Base-by-base conservation (phyloP, 495 filamentous ascomycete genomes). In the Oidiodendron maius region DNA sequence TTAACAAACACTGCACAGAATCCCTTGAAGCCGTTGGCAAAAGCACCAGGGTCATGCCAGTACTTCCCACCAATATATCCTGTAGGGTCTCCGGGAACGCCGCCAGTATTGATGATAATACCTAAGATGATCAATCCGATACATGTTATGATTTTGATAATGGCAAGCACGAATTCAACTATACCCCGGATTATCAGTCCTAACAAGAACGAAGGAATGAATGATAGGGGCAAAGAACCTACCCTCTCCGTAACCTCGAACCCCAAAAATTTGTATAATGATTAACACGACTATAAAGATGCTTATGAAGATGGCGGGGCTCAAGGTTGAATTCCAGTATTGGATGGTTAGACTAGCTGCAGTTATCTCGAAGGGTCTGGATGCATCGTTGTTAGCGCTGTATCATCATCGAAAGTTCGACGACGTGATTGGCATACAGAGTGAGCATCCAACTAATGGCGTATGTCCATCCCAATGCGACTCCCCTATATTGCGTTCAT, bases 381-480 rank as follows among this genome's bases (percentile, higher is more conserved):
- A n/a, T n/a, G n/a, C n/a, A n/a, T n/a, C n/a, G n/a, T n/a, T n/a
- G n/a, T n/a, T n/a, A n/a, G n/a, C n/a, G n/a, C n/a, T n/a, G n/a
- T n/a, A n/a, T n/a, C n/a, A n/a, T n/a, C n/a, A n/a, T n/a, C n/a
- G n/a, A n/a, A n/a, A n/a, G n/a, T n/a, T n/a, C n/a, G n/a, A n/a
- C n/a, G n/a, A n/a, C n/a, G n/a, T n/a, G n/a, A n/a, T n/a, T n/a
- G n/a, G n/a, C n/a, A n/a, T n/a, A n/a, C 32, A 80, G 62, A 30
- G 77, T 71, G 30, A 0, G 89, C 83, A 35, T 91, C 73, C 0
- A 96, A 76, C 91, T 91, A 96, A 22, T 71, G 94, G 77, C 81
- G 66, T 63, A 86, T 71, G 96, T 96, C 91, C 91, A 96, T 18
- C 93, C 91, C 84, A 91, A 91, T 34, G 91, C 91, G 56, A 98